phyloP scores from a whole-genome alignment of 495 filamentous ascomycete genomes.

The Bombardia bombarda region DNA sequence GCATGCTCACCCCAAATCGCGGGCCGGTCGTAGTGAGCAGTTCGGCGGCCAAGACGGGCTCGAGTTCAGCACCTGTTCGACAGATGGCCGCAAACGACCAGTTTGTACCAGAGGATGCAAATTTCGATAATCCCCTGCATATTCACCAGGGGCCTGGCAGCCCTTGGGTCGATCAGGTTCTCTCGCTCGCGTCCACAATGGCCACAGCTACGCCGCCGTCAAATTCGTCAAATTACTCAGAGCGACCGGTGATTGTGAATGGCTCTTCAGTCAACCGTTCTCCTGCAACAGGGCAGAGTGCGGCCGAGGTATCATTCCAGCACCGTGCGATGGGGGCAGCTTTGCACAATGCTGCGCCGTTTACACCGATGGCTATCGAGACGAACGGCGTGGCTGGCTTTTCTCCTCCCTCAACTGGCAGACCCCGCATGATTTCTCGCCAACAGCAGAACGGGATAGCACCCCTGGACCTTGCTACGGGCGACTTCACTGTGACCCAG shows the following conservation, averaged over 20 bases:
- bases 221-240: too few relatives aligned
- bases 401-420: conserved; percentile 10
- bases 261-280: conserved; percentile 30
- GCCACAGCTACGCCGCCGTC: conserved; percentile 18
- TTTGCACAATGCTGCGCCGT: conserved; percentile 10
- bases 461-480: conserved; percentile 38
- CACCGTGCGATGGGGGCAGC: conserved; percentile 19
- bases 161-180: conserved; percentile 17
- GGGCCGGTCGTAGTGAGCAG: conserved; percentile 40
- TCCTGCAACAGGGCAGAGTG: conserved; percentile 7
- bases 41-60: conserved; percentile 22
- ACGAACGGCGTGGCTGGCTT: conserved; percentile 13
- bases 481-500: conserved; percentile 20
- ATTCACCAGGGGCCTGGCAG: conserved; percentile 25
- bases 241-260: conserved; percentile 42
- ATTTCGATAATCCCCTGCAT: conserved; percentile 33
- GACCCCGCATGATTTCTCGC: conserved; percentile 26
- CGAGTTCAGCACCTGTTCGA: conserved; percentile 8
- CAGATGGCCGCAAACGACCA: conserved; percentile 18
- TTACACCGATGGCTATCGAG: conserved; percentile 13
- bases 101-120: conserved; percentile 14
- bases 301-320: conserved; percentile 20
- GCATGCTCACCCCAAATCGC: conserved; percentile 22
- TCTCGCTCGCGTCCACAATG: conserved; percentile 8
- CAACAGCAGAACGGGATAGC: conserved; percentile 34